Conservation (phyloP, 208 protist genomes). For the Jaenimonas drosophilae region DNA sequence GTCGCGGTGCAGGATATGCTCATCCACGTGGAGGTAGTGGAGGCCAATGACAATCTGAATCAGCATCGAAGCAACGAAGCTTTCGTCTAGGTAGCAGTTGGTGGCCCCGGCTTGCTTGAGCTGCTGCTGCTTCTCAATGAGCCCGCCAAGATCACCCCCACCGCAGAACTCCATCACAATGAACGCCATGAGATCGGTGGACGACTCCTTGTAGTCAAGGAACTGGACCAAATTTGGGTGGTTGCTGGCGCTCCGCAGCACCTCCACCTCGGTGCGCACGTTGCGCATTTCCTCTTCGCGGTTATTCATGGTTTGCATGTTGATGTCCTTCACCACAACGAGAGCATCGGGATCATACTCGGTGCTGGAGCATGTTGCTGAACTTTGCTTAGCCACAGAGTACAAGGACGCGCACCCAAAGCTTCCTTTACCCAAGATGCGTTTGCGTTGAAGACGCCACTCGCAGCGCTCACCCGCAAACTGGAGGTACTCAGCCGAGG, state of each 20-base stretch:
- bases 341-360: conserved; percentile 1
- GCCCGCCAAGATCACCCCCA: conserved; percentile 44
- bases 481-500: conserved; percentile 6
- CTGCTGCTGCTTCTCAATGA: conserved; percentile 20
- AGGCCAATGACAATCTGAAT: conserved; percentile 59
- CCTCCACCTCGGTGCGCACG: conserved; percentile 39
- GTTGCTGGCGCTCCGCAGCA: conserved; percentile 23
- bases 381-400: neutral
- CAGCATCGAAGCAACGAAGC: conserved; percentile 41
- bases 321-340: conserved; percentile 76
- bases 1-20: conserved; percentile 74
- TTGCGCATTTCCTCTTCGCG: conserved; percentile 41
- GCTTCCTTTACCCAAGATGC: conserved; percentile 72
- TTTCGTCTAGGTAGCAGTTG: conserved; percentile 14
- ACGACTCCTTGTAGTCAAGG: conserved; percentile 36
- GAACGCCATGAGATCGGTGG: conserved; percentile 39
- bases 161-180: conserved; percentile 80
- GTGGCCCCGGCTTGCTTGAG: neutral
- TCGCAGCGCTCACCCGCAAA: conserved; percentile 9
- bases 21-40: conserved; percentile 57
- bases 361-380: neutral
- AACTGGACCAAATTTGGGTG: conserved; percentile 67
- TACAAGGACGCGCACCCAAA: conserved; percentile 79
- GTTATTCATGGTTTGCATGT: conserved; percentile 61
- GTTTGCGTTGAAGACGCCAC: conserved; percentile 25